Evolutionary conservation across 2,329 filamentous ascomycete genomes (phyloP), one percentile per base, ranked within the genome.

Genomic region (Hypoxylon sp.): DNA sequence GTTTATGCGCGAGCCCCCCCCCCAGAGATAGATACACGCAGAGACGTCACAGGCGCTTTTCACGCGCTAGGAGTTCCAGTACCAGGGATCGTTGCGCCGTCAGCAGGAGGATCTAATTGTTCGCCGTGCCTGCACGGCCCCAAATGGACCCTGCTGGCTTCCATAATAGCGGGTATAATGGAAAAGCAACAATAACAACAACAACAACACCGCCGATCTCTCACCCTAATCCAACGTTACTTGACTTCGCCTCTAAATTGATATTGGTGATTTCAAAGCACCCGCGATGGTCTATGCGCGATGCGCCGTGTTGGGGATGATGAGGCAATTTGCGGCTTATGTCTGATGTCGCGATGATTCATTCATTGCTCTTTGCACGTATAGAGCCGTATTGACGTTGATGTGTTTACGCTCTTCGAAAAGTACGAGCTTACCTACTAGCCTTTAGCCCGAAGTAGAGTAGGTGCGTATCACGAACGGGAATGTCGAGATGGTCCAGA

Each of bases 181-280:
- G 31, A 48, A 19, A 52, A 26, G 26, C 4, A 8, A 31, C 8
- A 31, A 31, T 31, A 6, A 6, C 29, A 31, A 31, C 29, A 29
- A 29, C 26, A 26, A 24, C 3, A 58, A 31, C 35, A 35, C 51
- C 54, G 59, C 50, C 26, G 61, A 62, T 57, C 58, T 19, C 50
- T 52, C 47, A 62, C 56, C 61, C 56, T 65, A 63, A 70, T 65
- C 61, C 68, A 68, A 70, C 68, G 68, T 68, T 68, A 68, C 68
- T 47, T 67, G 48, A 47, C 64, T 67, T 56, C 62, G 64, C 67
- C 65, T 53, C 53, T 11, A 19, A 35, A 24, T 6, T 10, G 39
- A 35, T 56, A 5, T 35, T 14, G 3, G 54, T 56, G 42, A 47
- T 42, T 35, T 56, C 26, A 29, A 19, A 17, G 9, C 17, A 10